Evolutionary conservation across 2,329 filamentous ascomycete species (phyloP), one percentile per base, ranked within the genome.

Genomic region (Aspergillus sp.): DNA sequence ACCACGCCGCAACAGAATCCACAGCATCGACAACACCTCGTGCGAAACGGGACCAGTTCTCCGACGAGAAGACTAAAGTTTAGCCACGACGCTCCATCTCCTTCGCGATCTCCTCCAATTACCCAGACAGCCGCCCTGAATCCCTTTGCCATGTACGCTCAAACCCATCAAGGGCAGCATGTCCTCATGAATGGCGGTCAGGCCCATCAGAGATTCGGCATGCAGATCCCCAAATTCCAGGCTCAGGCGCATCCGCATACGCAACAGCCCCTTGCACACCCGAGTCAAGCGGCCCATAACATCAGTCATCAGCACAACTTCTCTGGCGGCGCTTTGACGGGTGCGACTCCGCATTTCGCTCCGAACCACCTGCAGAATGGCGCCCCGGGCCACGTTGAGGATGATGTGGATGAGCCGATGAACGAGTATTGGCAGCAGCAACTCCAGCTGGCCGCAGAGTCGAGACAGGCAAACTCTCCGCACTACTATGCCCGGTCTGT

Each of bases 341-440:
- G 57, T 40, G 55, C 63, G 13, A 67, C 63, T 24, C 72, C 74
- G 25, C 74, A 79, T 50, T 78, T 78, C 43, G 70, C 70, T 24
- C 66, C 69, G 17, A 66, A 64, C 35, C 72, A 76, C 46, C 54
- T 78, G 29, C 72, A 75, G 36, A 79, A 78, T 51, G 73, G 74
- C 25, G 72, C 71, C 6, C 68, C 72, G 5, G 60, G 61, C 28
- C 68, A 66, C 37, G 63, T 67, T n/a, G 71, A 76, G 42, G 72
- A 69, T 39, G 69, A 68, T 19, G 54, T 73, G 15, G 69, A 66
- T 41, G 75, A 77, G 40, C 67, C 71, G n/a, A 67, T 71, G 44
- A 76, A 69, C 43, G 73, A 77, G 43, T 82, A 93, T 59, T 96
- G 88, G 88, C 78, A 81, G 43, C 81, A 91, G 53, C 91, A 98